Evolutionary conservation across 257 asterid species (phyloP).

Genomic region (Salvia miltiorrhiza): DNA sequence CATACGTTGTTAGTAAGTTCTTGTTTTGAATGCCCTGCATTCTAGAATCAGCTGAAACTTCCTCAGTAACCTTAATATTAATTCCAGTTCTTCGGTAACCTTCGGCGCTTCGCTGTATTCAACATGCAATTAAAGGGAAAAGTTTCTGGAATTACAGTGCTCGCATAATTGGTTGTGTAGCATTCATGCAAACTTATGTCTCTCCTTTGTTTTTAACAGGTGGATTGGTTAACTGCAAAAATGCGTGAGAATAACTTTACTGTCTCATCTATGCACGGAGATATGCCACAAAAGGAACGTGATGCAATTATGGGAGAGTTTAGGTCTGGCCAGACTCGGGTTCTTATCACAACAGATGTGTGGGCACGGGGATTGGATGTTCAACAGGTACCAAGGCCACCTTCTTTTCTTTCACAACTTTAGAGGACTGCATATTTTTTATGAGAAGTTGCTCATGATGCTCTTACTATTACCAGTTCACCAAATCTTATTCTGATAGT

Average conservation of each 20-base stretch:
- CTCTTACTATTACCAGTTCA: background rate
- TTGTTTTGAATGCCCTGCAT: background rate
- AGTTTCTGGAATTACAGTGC: background rate
- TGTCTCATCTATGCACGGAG: constrained; percentile 97
- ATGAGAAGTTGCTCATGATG: background rate
- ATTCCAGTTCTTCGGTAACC: background rate
- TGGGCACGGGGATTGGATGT: constrained; percentile 99
- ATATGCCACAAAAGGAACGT: constrained; percentile 97
- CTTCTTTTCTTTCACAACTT: background rate
- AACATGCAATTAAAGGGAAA: background rate
- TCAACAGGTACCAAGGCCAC: constrained; percentile 61
- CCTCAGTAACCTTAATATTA: background rate
- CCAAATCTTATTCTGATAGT: background rate
- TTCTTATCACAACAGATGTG: constrained; percentile 95
- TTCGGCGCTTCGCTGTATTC: background rate
- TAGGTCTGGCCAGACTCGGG: constrained; percentile 80
- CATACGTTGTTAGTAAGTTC: background rate
- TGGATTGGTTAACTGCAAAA: constrained; percentile 88
- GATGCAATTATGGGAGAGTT: constrained; percentile 93
- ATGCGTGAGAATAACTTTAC: constrained; percentile 90
- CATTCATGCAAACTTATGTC: constrained; percentile 2
- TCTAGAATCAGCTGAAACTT: background rate
- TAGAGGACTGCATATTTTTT: background rate
- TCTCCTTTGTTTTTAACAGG: constrained; percentile 39
- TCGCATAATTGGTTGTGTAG: background rate